phyloP scores from a whole-genome alignment of 2,329 filamentous ascomycete species.

The Pseudocercospora fuligena region DNA sequence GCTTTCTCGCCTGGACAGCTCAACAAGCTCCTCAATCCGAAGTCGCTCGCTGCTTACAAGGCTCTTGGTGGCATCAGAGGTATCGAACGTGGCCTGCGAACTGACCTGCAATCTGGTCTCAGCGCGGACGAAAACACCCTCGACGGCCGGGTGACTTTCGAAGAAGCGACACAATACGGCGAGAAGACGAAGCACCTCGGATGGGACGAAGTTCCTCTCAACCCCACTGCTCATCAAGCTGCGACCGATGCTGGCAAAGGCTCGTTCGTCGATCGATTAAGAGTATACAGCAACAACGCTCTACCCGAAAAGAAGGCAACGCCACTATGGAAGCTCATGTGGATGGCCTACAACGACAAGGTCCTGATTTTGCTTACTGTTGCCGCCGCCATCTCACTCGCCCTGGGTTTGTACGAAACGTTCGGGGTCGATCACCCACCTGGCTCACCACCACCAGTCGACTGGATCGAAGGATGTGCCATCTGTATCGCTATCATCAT shows the following conservation, averaged over 20 bases:
- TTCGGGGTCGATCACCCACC: slow-evolving; percentile 55
- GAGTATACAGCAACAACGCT: slow-evolving; percentile 71
- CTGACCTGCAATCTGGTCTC: slow-evolving; percentile 67
- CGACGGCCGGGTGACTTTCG: slow-evolving; percentile 68
- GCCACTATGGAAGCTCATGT: slow-evolving; percentile 71
- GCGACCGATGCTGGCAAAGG: slow-evolving; percentile 30
- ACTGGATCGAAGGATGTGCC: slow-evolving; percentile 84
- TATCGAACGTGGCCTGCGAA: slow-evolving; percentile 74
- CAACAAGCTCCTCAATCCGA: slow-evolving; percentile 79
- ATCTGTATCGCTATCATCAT: slow-evolving; percentile 77
- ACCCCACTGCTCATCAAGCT: slow-evolving; percentile 31
- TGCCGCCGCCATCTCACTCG: slow-evolving; percentile 74
- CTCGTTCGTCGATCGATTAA: slow-evolving; percentile 65
- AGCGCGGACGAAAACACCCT: slow-evolving; percentile 70
- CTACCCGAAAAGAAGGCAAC: slow-evolving; percentile 73
- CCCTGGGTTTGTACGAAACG: slow-evolving; percentile 72
- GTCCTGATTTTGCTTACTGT: slow-evolving; percentile 73
- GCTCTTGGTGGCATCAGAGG: slow-evolving; percentile 75
- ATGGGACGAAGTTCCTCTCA: slow-evolving; percentile 32
- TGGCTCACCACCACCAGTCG: slow-evolving; percentile 50
- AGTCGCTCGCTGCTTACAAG: slow-evolving; percentile 74
- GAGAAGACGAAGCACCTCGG: slow-evolving; percentile 32
- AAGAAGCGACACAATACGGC: slow-evolving; percentile 56
- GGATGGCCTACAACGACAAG: slow-evolving; percentile 84
- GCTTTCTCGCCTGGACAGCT: slow-evolving; percentile 82